Evolutionary conservation across 495 filamentous ascomycete genomes (phyloP), one percentile per base, ranked within the genome.

Genomic region (Neurospora pannonica): DNA sequence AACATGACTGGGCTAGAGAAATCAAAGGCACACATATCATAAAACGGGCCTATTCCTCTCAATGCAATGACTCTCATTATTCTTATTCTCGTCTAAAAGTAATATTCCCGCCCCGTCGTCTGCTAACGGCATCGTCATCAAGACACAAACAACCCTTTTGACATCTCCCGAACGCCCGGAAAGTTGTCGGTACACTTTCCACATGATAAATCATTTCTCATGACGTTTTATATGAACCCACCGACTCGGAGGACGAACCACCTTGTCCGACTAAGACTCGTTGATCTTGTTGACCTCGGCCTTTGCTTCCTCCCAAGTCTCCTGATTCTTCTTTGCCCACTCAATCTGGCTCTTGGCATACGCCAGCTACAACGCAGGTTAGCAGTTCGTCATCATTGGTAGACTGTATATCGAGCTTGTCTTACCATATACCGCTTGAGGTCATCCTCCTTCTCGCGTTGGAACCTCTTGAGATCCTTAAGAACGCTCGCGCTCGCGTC

Each of bases 251-350:
- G 13, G 3, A 67, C 28, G 2, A 17, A 67, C 54, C 28, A 19
- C 28, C 9, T 31, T 67, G 54, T 67, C 24, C 24, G 3, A 21
- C 75, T 78, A 84, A 40, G 80, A 81, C 77, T 89, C 86, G 48
- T 88, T 86, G 77, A 98, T 98, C 86, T 97, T 97, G 73, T 91
- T 89, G 71, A 97, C 92, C 79, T 98, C 96, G n/a, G 90, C 91
- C 78, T 89, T 93, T 4, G 96, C 96, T 81, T 98, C 95, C 77
- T 94, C 93, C 96, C 96, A 99, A 4, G 93, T 94, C 78, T 97
- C 95, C 77, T 96, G 90, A 78, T 95, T 98, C 85, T 96, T 96
- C 81, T 91, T 94, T n/a, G 96, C 97, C 96, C 96, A 99, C 81
- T 98, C 94, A 73, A 99, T 91, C 80, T 99, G 96, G 81, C 92